Base-by-base conservation (phyloP, 169 alveolate genomes). In the Cryptosporidium ryanae region DNA sequence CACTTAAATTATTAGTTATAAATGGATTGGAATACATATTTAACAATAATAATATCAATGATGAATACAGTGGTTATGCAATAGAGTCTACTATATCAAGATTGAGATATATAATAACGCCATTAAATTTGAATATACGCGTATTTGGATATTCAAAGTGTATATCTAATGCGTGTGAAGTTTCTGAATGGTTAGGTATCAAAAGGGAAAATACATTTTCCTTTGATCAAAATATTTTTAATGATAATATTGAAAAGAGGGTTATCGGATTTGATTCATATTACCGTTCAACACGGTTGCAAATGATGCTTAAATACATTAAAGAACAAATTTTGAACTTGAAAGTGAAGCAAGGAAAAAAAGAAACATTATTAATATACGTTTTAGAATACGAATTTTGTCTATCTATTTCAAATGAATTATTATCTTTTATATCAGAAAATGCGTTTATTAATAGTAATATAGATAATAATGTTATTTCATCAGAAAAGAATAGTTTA, bases 121-220 rank as follows among this genome's bases (percentile, higher is more conserved):
- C 87, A 18, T 38, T 76, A 23, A 32, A 61, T 61, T 38, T 76
- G 5, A 46, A 76, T 23, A 59, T 76, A 34, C 70, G 87, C 15
- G 59, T 55, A 18, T 59, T 76, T 61, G 87, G 71, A 34, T 76
- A 76, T 76, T 76, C 76, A n/a, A 76, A 59, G 23, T 59, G 65
- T 8, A 76, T 76, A 17, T 76, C 87, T n/a, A 76, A 76, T 76
- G 70, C 87, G 59, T 46, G 18, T 34, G 87, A 76, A 5, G 71
- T 76, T n/a, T 31, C 87, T 21, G 87, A 76, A 59, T 76, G 87
- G 87, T 29, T 76, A 29, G 87, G 87, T 57, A 61, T 76, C 32
- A n/a, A 21, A 34, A 76, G 18, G 34, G 87, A 57, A 23, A 61
- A 46, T 61, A 59, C 54, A 59, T 76, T 76, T 61, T 76, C 87